Percentiles rank a stretch among this genome's conserved stretches.
Evolutionary conservation across 108 stramenopile species (phyloP).

Genomic region (Asterionellopsis glacialis): DNA sequence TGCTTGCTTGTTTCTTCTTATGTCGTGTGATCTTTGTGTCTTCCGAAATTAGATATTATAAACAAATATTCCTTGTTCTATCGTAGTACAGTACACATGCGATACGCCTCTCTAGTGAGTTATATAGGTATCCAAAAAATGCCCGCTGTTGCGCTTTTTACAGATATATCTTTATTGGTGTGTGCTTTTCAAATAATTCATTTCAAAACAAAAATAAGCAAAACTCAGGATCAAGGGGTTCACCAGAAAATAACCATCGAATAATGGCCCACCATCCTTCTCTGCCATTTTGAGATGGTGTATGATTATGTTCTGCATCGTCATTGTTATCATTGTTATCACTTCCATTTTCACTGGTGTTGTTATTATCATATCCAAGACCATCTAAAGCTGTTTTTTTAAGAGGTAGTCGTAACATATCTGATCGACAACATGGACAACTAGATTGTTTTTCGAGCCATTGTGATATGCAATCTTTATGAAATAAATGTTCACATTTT

Average conservation of each 20-base stretch:
- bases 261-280: not conserved
- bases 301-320: not conserved
- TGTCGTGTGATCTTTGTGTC: too few relatives aligned
- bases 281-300: not conserved
- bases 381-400: not conserved
- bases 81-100: too few relatives aligned
- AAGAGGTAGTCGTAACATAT: not conserved
- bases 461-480: not conserved
- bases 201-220: too few relatives aligned
- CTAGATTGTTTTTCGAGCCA: not conserved
- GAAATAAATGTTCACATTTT: not conserved
- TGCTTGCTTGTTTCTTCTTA: too few relatives aligned
- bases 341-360: not conserved
- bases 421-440: constrained; percentile 2
- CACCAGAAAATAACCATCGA: not conserved
- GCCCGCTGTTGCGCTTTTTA: too few relatives aligned
- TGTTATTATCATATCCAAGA: not conserved
- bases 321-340: not conserved
- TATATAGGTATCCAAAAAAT: too few relatives aligned
- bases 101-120: too few relatives aligned
- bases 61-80: too few relatives aligned
- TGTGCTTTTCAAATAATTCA: too few relatives aligned
- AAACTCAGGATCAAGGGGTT: too few relatives aligned
- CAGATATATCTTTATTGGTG: too few relatives aligned
- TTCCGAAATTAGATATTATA: too few relatives aligned